phyloP scores from a whole-genome alignment of 768 basidiomycete genomes.

The Leccinellum rugosiceps region DNA sequence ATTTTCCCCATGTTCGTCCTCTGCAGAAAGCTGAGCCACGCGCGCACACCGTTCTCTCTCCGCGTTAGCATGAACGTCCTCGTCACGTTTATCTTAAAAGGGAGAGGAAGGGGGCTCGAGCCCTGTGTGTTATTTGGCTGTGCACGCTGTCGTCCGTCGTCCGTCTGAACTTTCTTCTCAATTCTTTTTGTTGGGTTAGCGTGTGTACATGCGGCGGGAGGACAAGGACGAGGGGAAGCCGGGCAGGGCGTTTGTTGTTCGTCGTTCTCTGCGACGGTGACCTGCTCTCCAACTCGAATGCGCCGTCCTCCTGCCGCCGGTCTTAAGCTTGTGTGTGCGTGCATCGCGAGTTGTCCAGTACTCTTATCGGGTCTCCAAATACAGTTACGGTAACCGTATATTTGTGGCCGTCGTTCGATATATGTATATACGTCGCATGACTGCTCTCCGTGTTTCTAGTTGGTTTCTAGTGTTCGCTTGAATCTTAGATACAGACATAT shows the following conservation, averaged over 20 bases:
- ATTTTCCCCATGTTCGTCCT: background rate
- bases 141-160: background rate
- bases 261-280: background rate
- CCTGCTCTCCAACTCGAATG: background rate
- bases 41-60: background rate
- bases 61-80: background rate
- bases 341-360: conserved; percentile 17
- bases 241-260: background rate
- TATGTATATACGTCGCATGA: conserved; percentile 10
- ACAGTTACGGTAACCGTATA: conserved; percentile 18
- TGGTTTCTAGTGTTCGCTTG: background rate
- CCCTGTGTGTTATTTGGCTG: background rate
- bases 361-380: conserved; percentile 17
- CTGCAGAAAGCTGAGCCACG: conserved; percentile 8
- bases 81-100: background rate
- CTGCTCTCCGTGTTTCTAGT: background rate
- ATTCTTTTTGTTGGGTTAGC: conserved; percentile 4
- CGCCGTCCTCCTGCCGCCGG: background rate
- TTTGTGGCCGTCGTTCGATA: conserved; percentile 11
- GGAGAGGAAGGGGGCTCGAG: background rate
- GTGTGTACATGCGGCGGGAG: background rate
- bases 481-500: conserved; percentile 3
- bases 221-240: background rate
- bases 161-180: conserved; percentile 7
- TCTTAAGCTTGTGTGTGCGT: background rate